Evolutionary conservation across 768 basidiomycete species (phyloP), one percentile per base, ranked within the genome.

Genomic region (Tricholoma sp.): DNA sequence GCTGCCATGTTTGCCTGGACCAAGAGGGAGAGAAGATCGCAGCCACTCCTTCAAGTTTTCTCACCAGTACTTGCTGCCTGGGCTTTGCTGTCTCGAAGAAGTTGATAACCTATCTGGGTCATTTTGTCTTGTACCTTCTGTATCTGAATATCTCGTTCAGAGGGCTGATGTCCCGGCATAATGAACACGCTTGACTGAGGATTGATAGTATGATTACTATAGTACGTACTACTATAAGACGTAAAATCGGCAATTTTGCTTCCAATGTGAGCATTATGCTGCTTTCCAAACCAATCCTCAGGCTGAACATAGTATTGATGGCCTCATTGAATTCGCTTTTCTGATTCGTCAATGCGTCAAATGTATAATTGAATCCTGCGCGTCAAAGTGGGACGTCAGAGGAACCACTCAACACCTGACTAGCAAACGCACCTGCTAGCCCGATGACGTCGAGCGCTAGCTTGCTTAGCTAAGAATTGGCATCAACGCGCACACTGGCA

Each of bases 361-460:
- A 66, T 2, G 56, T 56, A 50, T 71, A 70, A 57, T 65, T 68
- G 60, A 69, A 72, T 8, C 66, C 68, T 71, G 2, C 10, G 18
- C 34, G 29, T 18, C 39, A 24, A 62, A 59, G 18, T 69, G 61
- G 5, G 13, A 80, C 70, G 8, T 77, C 13, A 31, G 20, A 47
- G 31, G 1, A 5, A 20, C 3, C 20, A 7, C 7, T 12, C n/a
- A 36, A n/a, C 28, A 66, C 39, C 73, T 64, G 63, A 78, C 15
- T 2, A 12, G 11, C 66, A 63, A 76, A 80, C 59, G 69, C 74
- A 62, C 87, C 84, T 70, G 74, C 85, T 31, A 87, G 72, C 13
- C 89, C 89, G 52, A 94, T 91, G 52, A 89, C 80, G 57, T 91
- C 91, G 10, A 91, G 73, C 2, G 89, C 89, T 42, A 81, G 79